Base-by-base conservation (phyloP, 2,329 filamentous ascomycete species). In the Pseudocercospora pini-densiflorae region DNA sequence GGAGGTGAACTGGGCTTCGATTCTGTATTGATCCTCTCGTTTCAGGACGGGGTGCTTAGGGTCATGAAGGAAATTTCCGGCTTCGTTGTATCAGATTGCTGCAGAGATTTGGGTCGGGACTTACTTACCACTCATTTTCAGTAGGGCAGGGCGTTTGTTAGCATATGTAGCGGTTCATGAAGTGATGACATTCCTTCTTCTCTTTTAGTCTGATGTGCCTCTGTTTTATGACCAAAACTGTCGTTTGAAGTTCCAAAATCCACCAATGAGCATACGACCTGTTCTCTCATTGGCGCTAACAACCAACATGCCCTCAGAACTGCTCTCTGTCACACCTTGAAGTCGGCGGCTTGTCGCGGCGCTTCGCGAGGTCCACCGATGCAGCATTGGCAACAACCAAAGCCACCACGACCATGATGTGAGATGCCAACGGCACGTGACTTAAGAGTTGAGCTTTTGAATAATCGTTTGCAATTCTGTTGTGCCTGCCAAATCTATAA, bases 1-100 rank as follows among this genome's bases (percentile, higher is more conserved):
- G 51, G 27, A 31, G 51, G 51, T 27, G 5, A 12, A 16, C 9
- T 55, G 24, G 24, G 23, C 23, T 55, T 27, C 7, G 7, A 16
- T 55, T 55, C 16, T 24, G 21, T 21, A 29, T 55, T 55, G 24
- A 9, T 33, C 24, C 27, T 16, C 19, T 43, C 40, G 40, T 43
- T 43, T 43, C 40, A 43, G 40, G 8, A 19, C 40, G 19, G 40
- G 40, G 16, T 43, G 14, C 40, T 16, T 5, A 36, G 14, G 33
- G 16, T 12, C 12, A 14, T 36, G 33, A 29, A n/a, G 24, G 24
- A 16, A 29, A 29, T 27, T 24, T 54, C 12, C 51, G 51, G 51
- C 51, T 55, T 55, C 51, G 21, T 55, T 55, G 51, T 55, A 55
- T 55, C 51, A 55, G 24, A 55, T 55, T 55, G 51, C 47, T 23